Evolutionary conservation across 75 land plant species (phyloP).

Genomic region (Pinus tabuliformis): DNA sequence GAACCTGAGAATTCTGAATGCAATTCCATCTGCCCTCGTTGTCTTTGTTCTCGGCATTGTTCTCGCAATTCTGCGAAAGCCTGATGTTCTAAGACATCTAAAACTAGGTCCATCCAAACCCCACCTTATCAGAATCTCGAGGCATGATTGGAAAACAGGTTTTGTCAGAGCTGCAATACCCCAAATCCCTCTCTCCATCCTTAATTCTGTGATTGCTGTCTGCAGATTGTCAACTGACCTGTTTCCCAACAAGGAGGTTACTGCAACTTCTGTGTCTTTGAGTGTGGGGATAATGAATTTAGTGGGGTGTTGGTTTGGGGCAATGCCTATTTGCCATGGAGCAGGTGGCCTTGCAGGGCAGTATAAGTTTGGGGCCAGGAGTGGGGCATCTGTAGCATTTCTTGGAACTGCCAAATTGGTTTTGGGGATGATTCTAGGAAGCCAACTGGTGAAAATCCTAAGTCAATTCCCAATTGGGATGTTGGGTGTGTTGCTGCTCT

Average conservation of each 20-base stretch:
- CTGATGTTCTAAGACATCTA: conserved; percentile 39
- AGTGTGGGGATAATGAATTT: conserved; percentile 85
- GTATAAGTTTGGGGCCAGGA: conserved; percentile 76
- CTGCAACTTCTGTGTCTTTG: conserved; percentile 61
- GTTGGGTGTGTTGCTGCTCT: conserved; percentile 82
- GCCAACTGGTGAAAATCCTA: conserved; percentile 61
- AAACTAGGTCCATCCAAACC: conserved; percentile 69
- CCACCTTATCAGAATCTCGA: conserved; percentile 32
- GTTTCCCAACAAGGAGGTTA: conserved; percentile 58
- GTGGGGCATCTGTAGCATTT: conserved; percentile 69
- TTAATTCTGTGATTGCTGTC: conserved; percentile 90
- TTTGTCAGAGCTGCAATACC: conserved; percentile 79
- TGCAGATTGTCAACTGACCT: conserved; percentile 77
- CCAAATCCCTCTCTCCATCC: conserved; percentile 76
- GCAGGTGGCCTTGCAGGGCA: conserved; percentile 96
- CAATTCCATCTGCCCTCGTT: conserved; percentile 71
- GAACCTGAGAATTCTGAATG: conserved; percentile 10
- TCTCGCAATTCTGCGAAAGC: conserved; percentile 62
- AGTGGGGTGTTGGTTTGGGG: conserved; percentile 90
- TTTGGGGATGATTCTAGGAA: conserved; percentile 69
- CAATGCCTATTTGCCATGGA: conserved; percentile 93
- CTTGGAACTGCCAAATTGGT: conserved; percentile 67
- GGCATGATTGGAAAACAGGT: conserved; percentile 76
- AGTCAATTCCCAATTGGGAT: conserved; percentile 68
- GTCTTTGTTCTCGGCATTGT: conserved; percentile 73